phyloP scores from a whole-genome alignment of 2,329 filamentous ascomycete species.

The Lecanoromycetidae sp. region DNA sequence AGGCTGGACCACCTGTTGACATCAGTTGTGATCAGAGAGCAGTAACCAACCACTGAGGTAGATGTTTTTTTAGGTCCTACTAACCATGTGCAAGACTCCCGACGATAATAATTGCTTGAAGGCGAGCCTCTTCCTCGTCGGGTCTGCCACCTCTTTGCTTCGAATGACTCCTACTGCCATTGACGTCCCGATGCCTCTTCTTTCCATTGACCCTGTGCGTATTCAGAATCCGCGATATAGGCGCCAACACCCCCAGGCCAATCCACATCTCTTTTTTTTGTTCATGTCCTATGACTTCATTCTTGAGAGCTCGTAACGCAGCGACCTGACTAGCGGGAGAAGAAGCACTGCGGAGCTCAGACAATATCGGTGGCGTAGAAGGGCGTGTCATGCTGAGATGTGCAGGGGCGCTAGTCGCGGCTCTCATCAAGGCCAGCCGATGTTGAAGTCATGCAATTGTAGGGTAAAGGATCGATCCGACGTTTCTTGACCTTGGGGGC shows the following conservation, averaged over 20 bases:
- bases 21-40: slow-evolving; percentile 8
- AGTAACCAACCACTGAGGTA: not conserved
- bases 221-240: slow-evolving; percentile 43
- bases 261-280: slow-evolving; percentile 76
- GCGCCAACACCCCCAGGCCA: slow-evolving; percentile 53
- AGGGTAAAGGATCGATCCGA: too few species aligned
- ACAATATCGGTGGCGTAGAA: slow-evolving; percentile 42
- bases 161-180: slow-evolving; percentile 22
- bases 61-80: slow-evolving; percentile 17
- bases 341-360: slow-evolving; percentile 45
- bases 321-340: slow-evolving; percentile 33
- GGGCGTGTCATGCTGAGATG: slow-evolving; percentile 42
- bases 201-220: slow-evolving; percentile 35
- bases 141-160: slow-evolving; percentile 28
- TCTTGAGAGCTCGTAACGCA: slow-evolving; percentile 65
- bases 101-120: slow-evolving; percentile 75
- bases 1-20: slow-evolving; percentile 59
- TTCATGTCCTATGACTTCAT: slow-evolving; percentile 77
- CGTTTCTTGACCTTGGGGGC: too few species aligned
- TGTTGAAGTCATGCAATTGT: too few species aligned
- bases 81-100: slow-evolving; percentile 74
- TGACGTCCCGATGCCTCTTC: slow-evolving; percentile 26
- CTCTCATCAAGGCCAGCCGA: slow-evolving; percentile 1
- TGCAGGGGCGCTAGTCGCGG: not conserved
- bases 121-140: slow-evolving; percentile 54